A percentile compares a stretch with the other conserved stretches of the same genome.
phyloP scores from a whole-genome alignment of 1,139 yeast genomes.

The Taphrina flavorubra region DNA sequence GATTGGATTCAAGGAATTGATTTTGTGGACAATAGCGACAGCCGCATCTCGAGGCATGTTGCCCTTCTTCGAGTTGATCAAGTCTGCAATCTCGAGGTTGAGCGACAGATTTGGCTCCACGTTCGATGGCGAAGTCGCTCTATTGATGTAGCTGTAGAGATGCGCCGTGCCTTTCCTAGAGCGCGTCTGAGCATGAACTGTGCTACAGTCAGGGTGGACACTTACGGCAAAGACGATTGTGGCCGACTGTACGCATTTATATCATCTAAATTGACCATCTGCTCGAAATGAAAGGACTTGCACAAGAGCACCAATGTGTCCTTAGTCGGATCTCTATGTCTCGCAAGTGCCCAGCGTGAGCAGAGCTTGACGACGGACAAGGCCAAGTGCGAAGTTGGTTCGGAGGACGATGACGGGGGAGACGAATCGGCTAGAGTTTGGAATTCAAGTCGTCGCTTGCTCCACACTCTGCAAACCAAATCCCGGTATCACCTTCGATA shows the following conservation, averaged over 20 bases:
- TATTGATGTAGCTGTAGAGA: slow-evolving; percentile 55
- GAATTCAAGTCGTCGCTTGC: background rate
- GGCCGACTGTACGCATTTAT: slow-evolving; percentile 38
- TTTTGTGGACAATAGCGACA: slow-evolving; percentile 79
- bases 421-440: slow-evolving; percentile 8
- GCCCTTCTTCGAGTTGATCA: slow-evolving; percentile 91
- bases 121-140: slow-evolving; percentile 86
- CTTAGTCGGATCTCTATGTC: too few species aligned
- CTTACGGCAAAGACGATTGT: slow-evolving; percentile 32
- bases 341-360: too few species aligned
- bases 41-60: slow-evolving; percentile 87
- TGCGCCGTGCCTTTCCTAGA: slow-evolving; percentile 22
- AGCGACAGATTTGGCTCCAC: slow-evolving; percentile 87
- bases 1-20: slow-evolving; percentile 83
- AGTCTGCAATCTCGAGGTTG: slow-evolving; percentile 90
- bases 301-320: too few species aligned
- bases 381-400: background rate
- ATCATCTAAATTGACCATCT: slow-evolving; percentile 36
- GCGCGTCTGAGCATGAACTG: background rate
- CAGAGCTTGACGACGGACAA: background rate
- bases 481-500: too few species aligned
- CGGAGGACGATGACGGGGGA: slow-evolving; percentile 10
- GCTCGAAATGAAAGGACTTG: background rate
- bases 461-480: background rate
- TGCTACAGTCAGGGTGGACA: background rate